A percentile compares a stretch with the other conserved stretches of the same genome.
Evolutionary conservation across 169 alveolate species (phyloP).

Genomic region (Fabrea salina): DNA sequence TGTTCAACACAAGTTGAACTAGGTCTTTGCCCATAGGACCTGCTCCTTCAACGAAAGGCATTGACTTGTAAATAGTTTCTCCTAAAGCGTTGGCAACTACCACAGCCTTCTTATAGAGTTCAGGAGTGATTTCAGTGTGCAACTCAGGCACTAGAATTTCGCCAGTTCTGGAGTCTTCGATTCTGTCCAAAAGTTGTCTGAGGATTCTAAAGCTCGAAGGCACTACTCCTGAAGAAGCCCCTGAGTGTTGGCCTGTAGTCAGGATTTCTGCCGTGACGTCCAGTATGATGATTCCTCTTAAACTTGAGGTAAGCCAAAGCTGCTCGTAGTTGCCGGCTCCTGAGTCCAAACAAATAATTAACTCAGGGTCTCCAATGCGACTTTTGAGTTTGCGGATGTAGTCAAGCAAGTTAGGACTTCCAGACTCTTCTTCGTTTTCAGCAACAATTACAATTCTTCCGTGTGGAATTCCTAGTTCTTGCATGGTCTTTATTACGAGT

Average conservation of each 20-base stretch:
- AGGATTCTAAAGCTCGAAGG: conserved; percentile 79
- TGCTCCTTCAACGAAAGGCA: conserved; percentile 52
- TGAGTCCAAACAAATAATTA: conserved; percentile 77
- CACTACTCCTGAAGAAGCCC: conserved; percentile 78
- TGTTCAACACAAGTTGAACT: conserved; percentile 6
- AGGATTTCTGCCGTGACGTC: conserved; percentile 61
- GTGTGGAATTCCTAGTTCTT: conserved; percentile 62
- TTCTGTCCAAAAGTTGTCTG: conserved; percentile 66
- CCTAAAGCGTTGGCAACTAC: conserved; percentile 52
- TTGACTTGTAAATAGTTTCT: conserved; percentile 31
- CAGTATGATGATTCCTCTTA: conserved; percentile 67
- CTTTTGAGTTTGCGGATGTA: conserved; percentile 57
- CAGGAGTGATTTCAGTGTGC: conserved; percentile 61
- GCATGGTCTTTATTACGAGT: conserved; percentile 62
- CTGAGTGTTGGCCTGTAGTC: conserved; percentile 74
- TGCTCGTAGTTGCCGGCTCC: conserved; percentile 65
- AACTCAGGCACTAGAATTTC: conserved; percentile 45
- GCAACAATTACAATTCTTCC: conserved; percentile 70
- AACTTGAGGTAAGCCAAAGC: conserved; percentile 75
- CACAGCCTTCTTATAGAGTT: conserved; percentile 55
- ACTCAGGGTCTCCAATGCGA: conserved; percentile 64
- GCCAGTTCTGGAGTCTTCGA: conserved; percentile 77
- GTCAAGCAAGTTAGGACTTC: conserved; percentile 49
- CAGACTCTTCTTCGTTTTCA: conserved; percentile 87
- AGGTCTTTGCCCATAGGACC: conserved; percentile 48